Conservation (phyloP, 768 basidiomycete genomes). For the Tylopilus subfusipes region DNA sequence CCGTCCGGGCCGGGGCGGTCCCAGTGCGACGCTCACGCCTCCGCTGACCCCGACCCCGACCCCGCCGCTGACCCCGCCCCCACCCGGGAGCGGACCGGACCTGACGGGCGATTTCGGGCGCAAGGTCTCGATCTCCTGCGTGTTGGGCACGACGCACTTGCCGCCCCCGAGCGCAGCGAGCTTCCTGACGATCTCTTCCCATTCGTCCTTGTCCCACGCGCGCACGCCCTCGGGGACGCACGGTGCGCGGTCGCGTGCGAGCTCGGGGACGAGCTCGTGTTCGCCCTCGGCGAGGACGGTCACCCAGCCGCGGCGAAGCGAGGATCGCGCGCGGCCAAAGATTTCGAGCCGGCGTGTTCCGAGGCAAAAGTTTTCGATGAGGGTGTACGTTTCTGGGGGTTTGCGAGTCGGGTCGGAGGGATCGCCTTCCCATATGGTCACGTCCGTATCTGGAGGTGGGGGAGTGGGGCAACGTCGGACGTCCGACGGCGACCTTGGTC, state of each 20-base stretch:
- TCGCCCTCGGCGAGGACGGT: slow-evolving; percentile 71
- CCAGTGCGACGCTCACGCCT: slow-evolving; percentile 16
- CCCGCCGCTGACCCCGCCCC: slow-evolving; percentile 26
- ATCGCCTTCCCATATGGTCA: slow-evolving; percentile 96
- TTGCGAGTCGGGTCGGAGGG: slow-evolving; percentile 75
- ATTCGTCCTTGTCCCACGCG: slow-evolving; percentile 58
- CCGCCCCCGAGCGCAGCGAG: slow-evolving; percentile 44
- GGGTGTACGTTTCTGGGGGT: slow-evolving; percentile 93
- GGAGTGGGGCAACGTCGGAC: too few species aligned
- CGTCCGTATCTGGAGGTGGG: slow-evolving; percentile 98
- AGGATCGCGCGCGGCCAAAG: slow-evolving; percentile 68
- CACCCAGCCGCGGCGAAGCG: slow-evolving; percentile 86
- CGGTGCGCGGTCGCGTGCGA: slow-evolving; percentile 29
- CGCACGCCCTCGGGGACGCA: slow-evolving; percentile 29
- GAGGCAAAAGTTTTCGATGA: slow-evolving; percentile 97
- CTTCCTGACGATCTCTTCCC: slow-evolving; percentile 61
- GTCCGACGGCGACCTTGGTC: neutral
- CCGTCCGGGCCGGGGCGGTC: slow-evolving; percentile 15
- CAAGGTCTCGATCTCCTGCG: slow-evolving; percentile 76
- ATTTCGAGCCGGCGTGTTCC: slow-evolving; percentile 89
- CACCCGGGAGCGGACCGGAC: slow-evolving; percentile 25
- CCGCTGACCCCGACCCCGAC: slow-evolving; percentile 19
- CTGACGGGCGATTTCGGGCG: slow-evolving; percentile 82
- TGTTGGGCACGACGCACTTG: slow-evolving; percentile 65
- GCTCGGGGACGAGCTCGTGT: slow-evolving; percentile 46